These are phyloP conservation scores for Hyphopichia pseudoburtonii DNA, from an alignment of 1,139 yeast genomes.

Conservation along the genomic window DNA sequence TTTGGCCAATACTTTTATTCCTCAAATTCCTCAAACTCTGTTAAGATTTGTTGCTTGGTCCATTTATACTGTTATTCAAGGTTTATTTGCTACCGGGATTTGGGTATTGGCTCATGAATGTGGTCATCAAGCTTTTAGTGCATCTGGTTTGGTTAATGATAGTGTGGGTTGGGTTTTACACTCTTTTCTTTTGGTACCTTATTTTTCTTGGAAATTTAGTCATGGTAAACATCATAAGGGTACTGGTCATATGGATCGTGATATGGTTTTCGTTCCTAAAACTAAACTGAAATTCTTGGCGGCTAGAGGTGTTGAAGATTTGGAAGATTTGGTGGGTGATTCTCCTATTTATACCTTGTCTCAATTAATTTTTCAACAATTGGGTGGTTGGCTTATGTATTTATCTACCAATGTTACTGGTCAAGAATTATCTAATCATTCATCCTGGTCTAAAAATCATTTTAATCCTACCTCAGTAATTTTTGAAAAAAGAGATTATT, in stretches of 20 bases:
- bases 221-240: conserved; percentile 67
- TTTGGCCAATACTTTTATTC: conserved; percentile 51
- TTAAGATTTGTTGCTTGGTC: conserved; percentile 61
- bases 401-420: conserved; percentile 55
- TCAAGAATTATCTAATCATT: conserved; percentile 43
- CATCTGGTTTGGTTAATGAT: conserved; percentile 55
- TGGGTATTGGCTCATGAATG: conserved; percentile 70
- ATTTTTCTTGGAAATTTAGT: conserved; percentile 61
- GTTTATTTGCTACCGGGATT: conserved; percentile 52
- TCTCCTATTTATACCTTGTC: conserved; percentile 52
- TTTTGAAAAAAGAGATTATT: conserved; percentile 55
- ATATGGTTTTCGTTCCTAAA: conserved; percentile 60
- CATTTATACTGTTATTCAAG: conserved; percentile 42
- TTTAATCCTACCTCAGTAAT: conserved; percentile 55
- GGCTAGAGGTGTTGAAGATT: conserved; percentile 22
- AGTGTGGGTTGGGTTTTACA: conserved; percentile 61
- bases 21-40: conserved; percentile 41
- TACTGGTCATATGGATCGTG: conserved; percentile 60
- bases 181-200: conserved; percentile 58
- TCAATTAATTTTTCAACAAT: conserved; percentile 49
- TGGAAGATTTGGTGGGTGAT: conserved; percentile 53
- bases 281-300: conserved; percentile 47
- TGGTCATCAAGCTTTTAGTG: conserved; percentile 64
- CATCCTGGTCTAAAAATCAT: conserved; percentile 38
- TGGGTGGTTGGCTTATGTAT: conserved; percentile 54